A percentile compares a stretch with the other conserved stretches of the same genome.
These are phyloP conservation scores for Flaveria linearis DNA, from an alignment of 129 eudicot genomes.

Conservation along the genomic window DNA sequence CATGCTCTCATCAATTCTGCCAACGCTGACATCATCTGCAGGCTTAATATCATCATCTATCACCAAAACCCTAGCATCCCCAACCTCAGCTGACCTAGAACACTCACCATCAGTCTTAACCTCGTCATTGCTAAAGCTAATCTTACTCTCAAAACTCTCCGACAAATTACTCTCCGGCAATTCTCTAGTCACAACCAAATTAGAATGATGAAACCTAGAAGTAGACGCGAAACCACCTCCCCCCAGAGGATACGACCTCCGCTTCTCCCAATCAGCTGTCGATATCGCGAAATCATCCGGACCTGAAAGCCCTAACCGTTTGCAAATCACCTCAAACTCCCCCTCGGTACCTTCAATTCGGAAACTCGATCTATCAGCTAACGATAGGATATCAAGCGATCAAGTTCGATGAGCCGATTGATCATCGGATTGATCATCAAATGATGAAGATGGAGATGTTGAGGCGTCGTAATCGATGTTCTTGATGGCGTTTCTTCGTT, in stretches of 20 bases:
- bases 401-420: conserved; percentile 42
- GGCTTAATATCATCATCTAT: conserved; percentile 6
- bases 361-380: conserved; percentile 46
- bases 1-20: conserved; percentile 13
- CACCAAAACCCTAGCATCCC: conserved; percentile 31
- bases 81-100: conserved; percentile 14
- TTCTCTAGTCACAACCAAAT: conserved; percentile 18
- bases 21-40: conserved; percentile 24
- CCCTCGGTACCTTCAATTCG: conserved; percentile 64
- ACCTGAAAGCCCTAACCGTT: conserved; percentile 60
- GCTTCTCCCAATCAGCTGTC: conserved; percentile 56
- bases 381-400: conserved; percentile 45
- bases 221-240: conserved; percentile 9
- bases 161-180: conserved; percentile 28
- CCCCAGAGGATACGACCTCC: conserved; percentile 44
- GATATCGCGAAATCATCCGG: conserved; percentile 77
- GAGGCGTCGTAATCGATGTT: conserved; percentile 68
- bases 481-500: conserved; percentile 59
- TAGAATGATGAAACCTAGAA: conserved; percentile 32
- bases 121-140: conserved; percentile 33
- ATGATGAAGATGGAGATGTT: conserved; percentile 35
- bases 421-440: conserved; percentile 32
- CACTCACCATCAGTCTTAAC: conserved; percentile 29
- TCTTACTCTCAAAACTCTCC: conserved; percentile 24
- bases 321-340: conserved; percentile 42